These are phyloP conservation scores for Pythium myriotylum DNA, from an alignment of 352 stramenopile species.

Conservation along the genomic window DNA sequence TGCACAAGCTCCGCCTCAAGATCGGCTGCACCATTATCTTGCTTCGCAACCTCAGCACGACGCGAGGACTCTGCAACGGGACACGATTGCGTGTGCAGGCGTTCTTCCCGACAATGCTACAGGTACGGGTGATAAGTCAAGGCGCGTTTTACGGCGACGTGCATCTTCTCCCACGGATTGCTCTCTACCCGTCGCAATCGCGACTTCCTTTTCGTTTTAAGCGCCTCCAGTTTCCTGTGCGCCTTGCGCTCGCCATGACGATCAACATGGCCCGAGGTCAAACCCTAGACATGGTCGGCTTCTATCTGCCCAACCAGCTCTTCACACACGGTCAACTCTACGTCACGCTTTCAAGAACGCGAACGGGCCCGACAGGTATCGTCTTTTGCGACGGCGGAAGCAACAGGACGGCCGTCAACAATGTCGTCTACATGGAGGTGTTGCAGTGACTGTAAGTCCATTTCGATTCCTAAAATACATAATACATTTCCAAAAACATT, in stretches of 20 bases:
- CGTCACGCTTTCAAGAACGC: conserved; percentile 21
- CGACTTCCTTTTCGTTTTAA: conserved; percentile 24
- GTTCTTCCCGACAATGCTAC: conserved; percentile 15
- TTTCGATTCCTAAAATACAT: neutral
- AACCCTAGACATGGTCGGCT: conserved; percentile 21
- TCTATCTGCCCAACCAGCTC: conserved; percentile 16
- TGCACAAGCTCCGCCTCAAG: conserved; percentile 26
- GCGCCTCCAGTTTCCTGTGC: conserved; percentile 27
- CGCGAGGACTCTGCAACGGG: conserved; percentile 26
- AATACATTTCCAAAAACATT: conserved; percentile 1
- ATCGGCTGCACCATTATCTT: conserved; percentile 21
- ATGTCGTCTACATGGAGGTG: conserved; percentile 16
- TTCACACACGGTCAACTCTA: conserved; percentile 28
- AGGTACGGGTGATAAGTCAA: conserved; percentile 22
- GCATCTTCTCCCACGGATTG: conserved; percentile 24
- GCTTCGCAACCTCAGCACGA: conserved; percentile 23
- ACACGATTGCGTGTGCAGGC: conserved; percentile 15
- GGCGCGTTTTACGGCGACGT: conserved; percentile 8
- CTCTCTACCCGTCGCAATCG: conserved; percentile 20
- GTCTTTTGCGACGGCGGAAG: neutral
- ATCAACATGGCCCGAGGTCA: conserved; percentile 34
- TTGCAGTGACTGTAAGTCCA: conserved; percentile 1
- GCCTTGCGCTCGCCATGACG: conserved; percentile 30
- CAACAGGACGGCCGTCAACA: neutral
- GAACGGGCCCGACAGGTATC: conserved; percentile 3